Conservation (phyloP, 1,284 basidiomycete species). For the Tilletia setariae region DNA sequence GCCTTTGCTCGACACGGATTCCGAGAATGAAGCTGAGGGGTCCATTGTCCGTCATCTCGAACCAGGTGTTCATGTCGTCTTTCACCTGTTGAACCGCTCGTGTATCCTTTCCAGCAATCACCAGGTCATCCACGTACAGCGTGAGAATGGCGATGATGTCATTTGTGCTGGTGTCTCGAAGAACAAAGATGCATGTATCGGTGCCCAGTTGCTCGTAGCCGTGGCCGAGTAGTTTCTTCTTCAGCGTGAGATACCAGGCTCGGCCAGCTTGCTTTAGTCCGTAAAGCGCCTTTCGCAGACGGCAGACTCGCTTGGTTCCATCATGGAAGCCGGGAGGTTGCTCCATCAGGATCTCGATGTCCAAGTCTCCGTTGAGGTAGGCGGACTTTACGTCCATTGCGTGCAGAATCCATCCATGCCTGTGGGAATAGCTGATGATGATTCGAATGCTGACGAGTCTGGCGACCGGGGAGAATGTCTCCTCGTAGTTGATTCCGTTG, state of each 20-base stretch:
- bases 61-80: neutral
- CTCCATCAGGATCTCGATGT: slow-evolving; percentile 56
- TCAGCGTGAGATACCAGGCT: neutral
- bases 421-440: slow-evolving; percentile 55
- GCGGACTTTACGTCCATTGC: slow-evolving; percentile 55
- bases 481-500: slow-evolving; percentile 56
- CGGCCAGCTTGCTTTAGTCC: neutral
- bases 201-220: neutral
- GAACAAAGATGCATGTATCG: neutral
- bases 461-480: slow-evolving; percentile 57
- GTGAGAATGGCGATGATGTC: neutral
- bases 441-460: slow-evolving; percentile 53
- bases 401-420: slow-evolving; percentile 50
- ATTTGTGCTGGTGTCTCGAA: neutral
- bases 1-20: neutral
- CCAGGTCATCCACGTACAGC: neutral
- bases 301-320: neutral
- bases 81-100: neutral
- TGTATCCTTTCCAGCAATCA: neutral
- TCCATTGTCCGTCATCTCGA: slow-evolving; percentile 4
- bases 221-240: neutral
- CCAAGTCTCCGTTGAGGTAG: slow-evolving; percentile 56
- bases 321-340: slow-evolving; percentile 44
- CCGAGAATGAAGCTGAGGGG: neutral
- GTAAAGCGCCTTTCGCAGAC: neutral